These are phyloP conservation scores for Chloranthus sessilifolius DNA, from an alignment of 164 flowering plant species.

Conservation along the genomic window DNA sequence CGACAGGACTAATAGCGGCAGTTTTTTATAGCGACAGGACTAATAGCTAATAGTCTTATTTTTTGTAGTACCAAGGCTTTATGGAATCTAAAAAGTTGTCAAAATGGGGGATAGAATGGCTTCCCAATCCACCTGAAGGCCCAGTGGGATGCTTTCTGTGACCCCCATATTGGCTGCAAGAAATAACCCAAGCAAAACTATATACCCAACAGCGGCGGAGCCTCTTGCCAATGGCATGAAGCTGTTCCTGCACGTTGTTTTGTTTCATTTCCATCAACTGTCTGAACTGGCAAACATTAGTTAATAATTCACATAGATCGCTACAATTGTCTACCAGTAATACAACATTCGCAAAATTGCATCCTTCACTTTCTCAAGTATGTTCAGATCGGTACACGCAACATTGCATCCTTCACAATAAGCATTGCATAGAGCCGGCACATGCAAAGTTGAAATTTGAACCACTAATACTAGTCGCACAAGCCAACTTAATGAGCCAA, in stretches of 20 bases:
- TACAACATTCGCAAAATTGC: constrained; percentile 85
- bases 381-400: constrained; percentile 60
- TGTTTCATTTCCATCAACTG: constrained; percentile 4
- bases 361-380: constrained; percentile 66
- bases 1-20: too few species aligned
- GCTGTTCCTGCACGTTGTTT: constrained; percentile 63
- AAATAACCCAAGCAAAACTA: constrained; percentile 76
- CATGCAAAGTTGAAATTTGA: constrained; percentile 10
- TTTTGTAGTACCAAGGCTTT: too few species aligned
- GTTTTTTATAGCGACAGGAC: too few species aligned
- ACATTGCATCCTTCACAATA: constrained; percentile 75
- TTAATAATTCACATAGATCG: too few species aligned
- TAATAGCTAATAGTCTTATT: too few species aligned
- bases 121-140: constrained; percentile 93
- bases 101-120: constrained; percentile 75
- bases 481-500: too few species aligned
- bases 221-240: constrained; percentile 98
- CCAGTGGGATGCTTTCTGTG: constrained; percentile 68
- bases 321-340: constrained; percentile 70
- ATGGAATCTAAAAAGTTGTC: constrained; percentile 46
- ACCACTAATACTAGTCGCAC: too few species aligned
- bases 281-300: too few species aligned
- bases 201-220: constrained; percentile 80
- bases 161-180: constrained; percentile 97
- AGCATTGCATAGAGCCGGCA: constrained; percentile 70